Conservation (phyloP, 306 rosid genomes). For the Vicia sativa region DNA sequence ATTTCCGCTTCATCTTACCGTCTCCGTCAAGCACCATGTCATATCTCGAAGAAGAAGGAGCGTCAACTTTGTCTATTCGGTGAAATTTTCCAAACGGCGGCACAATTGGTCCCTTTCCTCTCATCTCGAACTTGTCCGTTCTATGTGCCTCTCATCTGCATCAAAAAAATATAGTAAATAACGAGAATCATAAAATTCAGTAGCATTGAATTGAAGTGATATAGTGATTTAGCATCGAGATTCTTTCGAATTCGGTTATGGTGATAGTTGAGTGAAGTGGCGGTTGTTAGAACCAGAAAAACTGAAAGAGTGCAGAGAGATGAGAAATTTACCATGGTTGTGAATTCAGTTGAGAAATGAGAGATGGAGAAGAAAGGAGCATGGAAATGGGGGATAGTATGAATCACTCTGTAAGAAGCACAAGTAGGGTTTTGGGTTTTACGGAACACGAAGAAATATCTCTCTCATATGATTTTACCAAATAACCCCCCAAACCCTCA, state of each 20-base stretch:
- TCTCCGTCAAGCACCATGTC: constrained; percentile 31
- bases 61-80: constrained; percentile 4
- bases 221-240: constrained; percentile 2
- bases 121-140: constrained; percentile 41
- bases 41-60: constrained; percentile 39
- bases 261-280: background rate
- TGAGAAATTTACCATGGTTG: constrained; percentile 11
- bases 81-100: constrained; percentile 32
- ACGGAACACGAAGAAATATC: constrained; percentile 34
- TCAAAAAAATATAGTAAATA: constrained; percentile 22
- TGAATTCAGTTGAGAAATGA: background rate
- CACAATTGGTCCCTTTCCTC: constrained; percentile 40
- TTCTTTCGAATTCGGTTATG: constrained; percentile 2
- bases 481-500: background rate
- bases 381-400: constrained; percentile 23
- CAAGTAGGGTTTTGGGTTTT: constrained; percentile 64
- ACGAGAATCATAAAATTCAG: background rate
- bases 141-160: constrained; percentile 70
- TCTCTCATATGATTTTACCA: background rate
- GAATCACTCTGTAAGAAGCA: constrained; percentile 10
- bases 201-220: constrained; percentile 16
- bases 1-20: constrained; percentile 40
- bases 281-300: background rate
- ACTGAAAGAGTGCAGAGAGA: background rate
- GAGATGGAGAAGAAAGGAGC: constrained; percentile 22